Percentiles rank a stretch among this genome's conserved stretches.
phyloP scores from a whole-genome alignment of 345 rosid genomes.

The Ricinus communis region DNA sequence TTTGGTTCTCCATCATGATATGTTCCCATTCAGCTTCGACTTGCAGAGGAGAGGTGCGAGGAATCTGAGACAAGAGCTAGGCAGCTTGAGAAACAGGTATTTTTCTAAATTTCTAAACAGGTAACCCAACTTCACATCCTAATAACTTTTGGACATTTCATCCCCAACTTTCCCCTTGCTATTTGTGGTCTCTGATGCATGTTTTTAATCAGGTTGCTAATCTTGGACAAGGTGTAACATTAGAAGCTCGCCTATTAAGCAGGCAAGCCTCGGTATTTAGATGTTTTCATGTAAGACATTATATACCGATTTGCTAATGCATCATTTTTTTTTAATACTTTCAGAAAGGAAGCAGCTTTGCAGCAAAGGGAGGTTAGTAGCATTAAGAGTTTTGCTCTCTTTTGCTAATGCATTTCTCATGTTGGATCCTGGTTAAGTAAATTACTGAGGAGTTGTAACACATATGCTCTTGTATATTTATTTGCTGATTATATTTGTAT shows the following conservation, averaged over 20 bases:
- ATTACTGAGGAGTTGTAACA: not conserved
- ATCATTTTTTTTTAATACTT: not conserved
- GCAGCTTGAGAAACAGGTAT: slow-evolving; percentile 32
- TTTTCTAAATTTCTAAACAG: not conserved
- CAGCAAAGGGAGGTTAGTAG: slow-evolving; percentile 34
- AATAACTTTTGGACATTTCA: not conserved
- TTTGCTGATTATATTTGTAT: too few species aligned
- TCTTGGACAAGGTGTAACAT: slow-evolving; percentile 31
- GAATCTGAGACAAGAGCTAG: slow-evolving; percentile 32
- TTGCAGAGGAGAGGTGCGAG: slow-evolving; percentile 27
- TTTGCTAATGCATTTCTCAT: not conserved
- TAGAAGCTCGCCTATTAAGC: slow-evolving; percentile 29
- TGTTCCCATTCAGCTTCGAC: slow-evolving; percentile 35
- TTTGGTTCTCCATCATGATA: slow-evolving; percentile 37
- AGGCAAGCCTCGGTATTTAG: slow-evolving; percentile 15
- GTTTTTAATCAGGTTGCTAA: slow-evolving; percentile 20
- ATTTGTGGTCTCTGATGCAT: not conserved
- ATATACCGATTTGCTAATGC: not conserved
- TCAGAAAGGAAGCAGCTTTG: slow-evolving; percentile 36
- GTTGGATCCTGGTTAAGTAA: too few species aligned
- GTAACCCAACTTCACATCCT: too few species aligned
- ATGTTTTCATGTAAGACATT: not conserved
- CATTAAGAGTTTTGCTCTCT: not conserved
- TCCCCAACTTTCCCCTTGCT: too few species aligned
- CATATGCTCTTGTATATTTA: not conserved